Base-by-base conservation (phyloP, 2,329 filamentous ascomycete genomes). In the Thermoascus crustaceus region DNA sequence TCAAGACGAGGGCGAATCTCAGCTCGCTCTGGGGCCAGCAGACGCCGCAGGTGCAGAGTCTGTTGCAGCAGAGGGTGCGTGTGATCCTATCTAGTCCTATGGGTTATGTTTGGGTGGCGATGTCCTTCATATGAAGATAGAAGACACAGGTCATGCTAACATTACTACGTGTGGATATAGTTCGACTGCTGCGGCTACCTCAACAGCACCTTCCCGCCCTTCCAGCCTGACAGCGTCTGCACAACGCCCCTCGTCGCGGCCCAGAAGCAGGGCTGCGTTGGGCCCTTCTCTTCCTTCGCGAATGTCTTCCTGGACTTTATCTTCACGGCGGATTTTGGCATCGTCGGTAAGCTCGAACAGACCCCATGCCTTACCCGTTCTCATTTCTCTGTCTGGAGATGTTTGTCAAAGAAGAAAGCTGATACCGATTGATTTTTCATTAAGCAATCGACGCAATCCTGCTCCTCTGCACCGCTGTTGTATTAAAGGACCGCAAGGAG, bases 101-200 rank as follows among this genome's bases (percentile, higher is more conserved):
- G 11, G 10, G 7, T 14, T n/a, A 20, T 13, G 10, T 13, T 20
- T 38, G n/a, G 23, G n/a, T 31, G 30, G 3, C 6, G n/a, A n/a
- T 23, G 27, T n/a, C n/a, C n/a, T n/a, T n/a, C n/a, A n/a, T n/a
- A n/a, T n/a, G n/a, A n/a, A n/a, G n/a, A n/a, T n/a, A n/a, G n/a
- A n/a, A n/a, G n/a, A n/a, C n/a, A n/a, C n/a, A n/a, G n/a, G n/a
- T n/a, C n/a, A n/a, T n/a, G n/a, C 16, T 27, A 13, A 29, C 22
- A 23, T 31, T 24, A 11, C 9, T n/a, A 4, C 10, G 23, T 26
- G n/a, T n/a, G 9, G 26, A 32, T 18, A 32, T 43, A 86, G 78
- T 88, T 89, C 57, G 57, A 76, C 49, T 91, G 85, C 74, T 91
- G 85, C 50, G 85, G 85, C 42, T 91, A 85, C 64, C 64, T 75